Evolutionary conservation across 768 basidiomycete genomes (phyloP).

Genomic region (Saitozyma podzolica): DNA sequence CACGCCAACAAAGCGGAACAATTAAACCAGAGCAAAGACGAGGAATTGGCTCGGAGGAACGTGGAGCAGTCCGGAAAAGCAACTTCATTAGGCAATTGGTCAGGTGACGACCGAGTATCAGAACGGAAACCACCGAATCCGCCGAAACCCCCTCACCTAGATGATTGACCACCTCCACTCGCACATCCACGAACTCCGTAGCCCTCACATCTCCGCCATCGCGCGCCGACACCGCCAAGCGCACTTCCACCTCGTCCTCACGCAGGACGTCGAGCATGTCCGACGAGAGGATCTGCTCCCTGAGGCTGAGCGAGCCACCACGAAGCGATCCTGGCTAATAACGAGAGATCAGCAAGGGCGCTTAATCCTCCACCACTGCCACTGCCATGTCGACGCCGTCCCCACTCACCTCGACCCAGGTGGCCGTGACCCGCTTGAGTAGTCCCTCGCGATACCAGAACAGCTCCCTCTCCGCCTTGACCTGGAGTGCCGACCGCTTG

Average conservation of each 20-base stretch:
- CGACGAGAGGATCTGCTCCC: slow-evolving; percentile 72
- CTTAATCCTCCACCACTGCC: background rate
- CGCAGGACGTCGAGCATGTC: slow-evolving; percentile 78
- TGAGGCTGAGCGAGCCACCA: slow-evolving; percentile 71
- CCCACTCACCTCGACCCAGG: slow-evolving; percentile 80
- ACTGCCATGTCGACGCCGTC: background rate
- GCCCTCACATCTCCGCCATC: slow-evolving; percentile 2
- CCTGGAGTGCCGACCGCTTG: slow-evolving; percentile 62
- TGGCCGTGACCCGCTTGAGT: slow-evolving; percentile 66
- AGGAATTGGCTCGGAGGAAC: too few species aligned
- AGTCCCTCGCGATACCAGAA: slow-evolving; percentile 97
- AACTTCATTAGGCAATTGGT: too few species aligned
- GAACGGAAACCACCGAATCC: too few species aligned
- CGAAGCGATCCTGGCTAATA: slow-evolving; percentile 74
- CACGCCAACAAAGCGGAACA: background rate
- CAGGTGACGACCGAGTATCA: too few species aligned
- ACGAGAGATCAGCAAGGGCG: background rate
- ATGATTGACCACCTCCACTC: slow-evolving; percentile 28
- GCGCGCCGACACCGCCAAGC: slow-evolving; percentile 50
- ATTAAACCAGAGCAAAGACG: background rate
- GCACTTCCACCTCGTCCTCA: slow-evolving; percentile 65
- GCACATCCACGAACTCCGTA: slow-evolving; percentile 40
- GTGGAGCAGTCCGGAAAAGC: too few species aligned
- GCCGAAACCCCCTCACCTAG: slow-evolving; percentile 27
- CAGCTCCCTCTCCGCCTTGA: slow-evolving; percentile 68